Conservation (phyloP, 2,329 filamentous ascomycete species). For the Pseudogymnoascus sp. region DNA sequence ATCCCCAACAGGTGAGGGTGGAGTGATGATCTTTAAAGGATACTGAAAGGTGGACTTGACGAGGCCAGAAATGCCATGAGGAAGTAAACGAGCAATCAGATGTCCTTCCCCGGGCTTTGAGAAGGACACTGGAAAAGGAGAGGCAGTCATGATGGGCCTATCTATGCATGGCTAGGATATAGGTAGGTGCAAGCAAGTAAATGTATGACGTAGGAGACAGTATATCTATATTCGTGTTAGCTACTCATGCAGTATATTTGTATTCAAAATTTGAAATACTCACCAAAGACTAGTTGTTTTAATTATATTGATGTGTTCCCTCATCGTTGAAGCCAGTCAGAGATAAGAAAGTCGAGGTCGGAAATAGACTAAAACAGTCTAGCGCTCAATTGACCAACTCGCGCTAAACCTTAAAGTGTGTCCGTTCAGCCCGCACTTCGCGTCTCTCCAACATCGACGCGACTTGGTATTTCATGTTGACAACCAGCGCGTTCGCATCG, state of each 20-base stretch:
- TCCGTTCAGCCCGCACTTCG: not conserved
- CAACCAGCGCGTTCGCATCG: not conserved
- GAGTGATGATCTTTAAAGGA: slow-evolving; percentile 82
- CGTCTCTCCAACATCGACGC: slow-evolving; percentile 4
- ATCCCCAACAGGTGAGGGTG: slow-evolving; percentile 56
- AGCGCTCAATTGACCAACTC: not conserved
- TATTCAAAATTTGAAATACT: not conserved
- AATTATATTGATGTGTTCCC: not conserved
- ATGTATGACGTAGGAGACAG: not conserved
- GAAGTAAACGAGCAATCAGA: slow-evolving; percentile 66
- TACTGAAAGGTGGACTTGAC: slow-evolving; percentile 81
- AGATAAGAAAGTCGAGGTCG: not conserved
- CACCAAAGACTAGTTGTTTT: not conserved
- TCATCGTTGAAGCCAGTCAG: not conserved
- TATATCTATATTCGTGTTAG: not conserved
- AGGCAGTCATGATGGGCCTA: slow-evolving; percentile 18
- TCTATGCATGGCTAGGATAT: slow-evolving; percentile 26
- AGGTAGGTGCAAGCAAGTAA: not conserved
- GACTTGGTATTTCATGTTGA: not conserved
- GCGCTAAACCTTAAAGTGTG: slow-evolving; percentile 6
- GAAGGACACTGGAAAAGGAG: slow-evolving; percentile 52
- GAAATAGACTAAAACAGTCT: not conserved
- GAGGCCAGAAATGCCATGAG: slow-evolving; percentile 64
- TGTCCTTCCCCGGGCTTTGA: slow-evolving; percentile 70
- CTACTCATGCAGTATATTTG: not conserved